Conservation (phyloP, 352 stramenopile species). For the Thalassiosira sp. region DNA sequence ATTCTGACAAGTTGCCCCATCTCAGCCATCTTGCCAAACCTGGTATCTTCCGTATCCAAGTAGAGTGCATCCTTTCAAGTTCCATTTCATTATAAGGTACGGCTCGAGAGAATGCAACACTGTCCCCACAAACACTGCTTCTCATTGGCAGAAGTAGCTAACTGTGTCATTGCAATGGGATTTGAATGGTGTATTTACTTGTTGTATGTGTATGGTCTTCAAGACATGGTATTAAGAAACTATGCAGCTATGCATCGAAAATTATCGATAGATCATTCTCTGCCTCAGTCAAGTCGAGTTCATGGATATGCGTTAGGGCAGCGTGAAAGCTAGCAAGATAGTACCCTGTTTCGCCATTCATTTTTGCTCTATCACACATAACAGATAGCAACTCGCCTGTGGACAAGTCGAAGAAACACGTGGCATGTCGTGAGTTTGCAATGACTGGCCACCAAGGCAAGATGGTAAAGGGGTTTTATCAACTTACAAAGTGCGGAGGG, state of each 20-base stretch:
- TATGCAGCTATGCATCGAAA: conserved; percentile 24
- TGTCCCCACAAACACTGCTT: conserved; percentile 18
- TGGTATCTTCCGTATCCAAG: conserved; percentile 21
- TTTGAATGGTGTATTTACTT: too few species aligned
- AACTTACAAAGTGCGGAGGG: conserved; percentile 73
- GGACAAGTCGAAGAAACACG: conserved; percentile 6
- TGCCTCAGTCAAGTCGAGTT: conserved; percentile 64
- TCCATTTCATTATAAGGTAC: conserved; percentile 43
- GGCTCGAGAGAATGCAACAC: conserved; percentile 32
- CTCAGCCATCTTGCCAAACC: conserved; percentile 45
- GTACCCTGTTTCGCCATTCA: conserved; percentile 80
- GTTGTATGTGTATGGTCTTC: too few species aligned
- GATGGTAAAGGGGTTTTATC: too few species aligned
- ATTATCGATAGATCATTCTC: conserved; percentile 52
- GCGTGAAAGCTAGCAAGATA: conserved; percentile 79
- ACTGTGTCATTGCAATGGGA: too few species aligned
- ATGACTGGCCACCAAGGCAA: too few species aligned
- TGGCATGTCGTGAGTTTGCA: too few species aligned
- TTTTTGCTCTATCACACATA: conserved; percentile 70
- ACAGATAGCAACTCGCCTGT: conserved; percentile 65
- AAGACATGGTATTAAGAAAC: not conserved
- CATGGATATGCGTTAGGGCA: conserved; percentile 70
- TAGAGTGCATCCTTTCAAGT: conserved; percentile 37
- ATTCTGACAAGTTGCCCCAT: conserved; percentile 28
- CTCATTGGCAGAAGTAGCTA: too few species aligned